phyloP scores from a whole-genome alignment of 2,329 filamentous ascomycete species.

The Hortaea sp. region DNA sequence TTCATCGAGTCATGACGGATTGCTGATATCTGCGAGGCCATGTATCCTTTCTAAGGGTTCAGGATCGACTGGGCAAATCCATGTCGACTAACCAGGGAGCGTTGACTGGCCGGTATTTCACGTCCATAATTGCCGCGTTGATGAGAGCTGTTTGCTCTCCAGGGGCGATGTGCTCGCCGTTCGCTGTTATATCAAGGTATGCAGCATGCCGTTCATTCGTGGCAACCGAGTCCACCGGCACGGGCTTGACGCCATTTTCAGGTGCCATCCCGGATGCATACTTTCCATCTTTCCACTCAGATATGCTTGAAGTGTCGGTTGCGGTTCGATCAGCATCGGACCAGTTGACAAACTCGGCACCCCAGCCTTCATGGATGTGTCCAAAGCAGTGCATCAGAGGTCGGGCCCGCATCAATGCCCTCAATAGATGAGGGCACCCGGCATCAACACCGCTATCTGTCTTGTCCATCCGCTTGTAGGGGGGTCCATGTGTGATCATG shows the following conservation, averaged over 20 bases:
- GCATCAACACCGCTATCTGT: conserved; percentile 27
- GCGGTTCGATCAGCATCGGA: conserved; percentile 16
- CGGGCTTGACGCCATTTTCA: conserved; percentile 5
- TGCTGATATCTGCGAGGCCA: too few relatives aligned
- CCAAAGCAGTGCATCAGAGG: conserved; percentile 53
- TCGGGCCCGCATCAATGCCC: conserved; percentile 39
- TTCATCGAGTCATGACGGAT: too few relatives aligned
- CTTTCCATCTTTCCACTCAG: conserved; percentile 7
- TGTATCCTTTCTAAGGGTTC: not conserved
- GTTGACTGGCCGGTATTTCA: conserved; percentile 39
- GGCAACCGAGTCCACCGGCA: conserved; percentile 7
- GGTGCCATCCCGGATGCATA: conserved; percentile 6
- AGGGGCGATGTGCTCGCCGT: conserved; percentile 23
- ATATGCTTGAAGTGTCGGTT: not conserved
- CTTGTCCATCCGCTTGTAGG: conserved; percentile 41
- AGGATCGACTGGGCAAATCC: conserved; percentile 26
- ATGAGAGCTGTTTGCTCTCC: conserved; percentile 48
- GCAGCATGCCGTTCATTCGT: conserved; percentile 23
- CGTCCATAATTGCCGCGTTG: conserved; percentile 48
- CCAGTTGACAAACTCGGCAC: conserved; percentile 34
- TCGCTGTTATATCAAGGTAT: conserved; percentile 17
- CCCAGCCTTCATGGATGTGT: conserved; percentile 50
- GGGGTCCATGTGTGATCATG: conserved; percentile 53
- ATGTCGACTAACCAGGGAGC: conserved; percentile 48
- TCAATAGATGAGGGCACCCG: conserved; percentile 46